These are phyloP conservation scores for Malassezia globosa DNA, from an alignment of 1,284 basidiomycete species.

Conservation along the genomic window DNA sequence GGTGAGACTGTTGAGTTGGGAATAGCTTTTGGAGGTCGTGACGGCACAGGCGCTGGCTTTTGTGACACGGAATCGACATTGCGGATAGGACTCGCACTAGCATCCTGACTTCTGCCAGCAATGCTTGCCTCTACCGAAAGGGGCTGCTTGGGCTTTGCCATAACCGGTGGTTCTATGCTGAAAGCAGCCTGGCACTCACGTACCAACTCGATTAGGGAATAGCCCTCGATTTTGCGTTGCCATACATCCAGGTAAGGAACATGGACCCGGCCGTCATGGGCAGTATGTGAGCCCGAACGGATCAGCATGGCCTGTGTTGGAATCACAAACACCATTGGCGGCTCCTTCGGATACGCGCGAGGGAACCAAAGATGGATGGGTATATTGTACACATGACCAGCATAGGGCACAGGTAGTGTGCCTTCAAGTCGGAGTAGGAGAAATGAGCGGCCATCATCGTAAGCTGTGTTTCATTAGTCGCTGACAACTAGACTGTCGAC, in stretches of 20 bases:
- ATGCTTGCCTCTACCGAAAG: conserved; percentile 22
- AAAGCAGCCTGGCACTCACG: conserved; percentile 69
- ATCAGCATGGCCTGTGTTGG: conserved; percentile 89
- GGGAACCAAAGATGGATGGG: conserved; percentile 71
- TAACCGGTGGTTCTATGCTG: conserved; percentile 74
- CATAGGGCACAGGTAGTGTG: conserved; percentile 73
- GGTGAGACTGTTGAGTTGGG: not conserved
- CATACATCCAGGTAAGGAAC: conserved; percentile 64
- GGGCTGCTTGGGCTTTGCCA: conserved; percentile 56
- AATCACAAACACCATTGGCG: conserved; percentile 84
- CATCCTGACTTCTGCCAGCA: no score
- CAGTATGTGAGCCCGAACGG: conserved; percentile 62
- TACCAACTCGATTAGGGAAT: conserved; percentile 54
- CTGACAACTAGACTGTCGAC: no score
- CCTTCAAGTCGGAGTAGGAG: conserved; percentile 81
- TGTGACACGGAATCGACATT: no score
- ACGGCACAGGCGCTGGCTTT: not conserved
- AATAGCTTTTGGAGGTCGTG: not conserved
- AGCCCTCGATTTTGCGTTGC: conserved; percentile 65
- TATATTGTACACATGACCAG: conserved; percentile 74
- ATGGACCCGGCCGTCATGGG: conserved; percentile 66
- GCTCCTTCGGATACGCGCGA: conserved; percentile 49
- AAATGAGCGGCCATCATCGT: conserved; percentile 85
- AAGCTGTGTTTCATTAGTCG: conserved; percentile 53
- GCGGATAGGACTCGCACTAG: no score